These are phyloP conservation scores for Sporothrix sp. DNA, from an alignment of 2,329 filamentous ascomycete genomes.

Conservation along the genomic window DNA sequence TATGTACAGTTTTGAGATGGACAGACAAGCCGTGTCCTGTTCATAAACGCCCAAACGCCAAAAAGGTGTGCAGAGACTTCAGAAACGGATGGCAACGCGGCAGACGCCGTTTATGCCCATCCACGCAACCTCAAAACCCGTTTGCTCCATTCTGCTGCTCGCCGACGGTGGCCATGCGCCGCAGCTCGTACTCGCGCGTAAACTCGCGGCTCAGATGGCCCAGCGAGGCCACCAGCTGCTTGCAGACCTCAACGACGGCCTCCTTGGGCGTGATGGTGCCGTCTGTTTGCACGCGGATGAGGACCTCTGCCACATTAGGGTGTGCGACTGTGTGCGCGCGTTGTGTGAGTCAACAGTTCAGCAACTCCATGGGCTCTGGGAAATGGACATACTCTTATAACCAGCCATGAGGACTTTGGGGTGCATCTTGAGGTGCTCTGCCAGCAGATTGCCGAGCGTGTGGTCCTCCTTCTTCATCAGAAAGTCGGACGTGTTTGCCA, in stretches of 20 bases:
- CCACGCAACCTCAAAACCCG: too few species aligned
- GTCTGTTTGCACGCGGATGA: slow-evolving; percentile 83
- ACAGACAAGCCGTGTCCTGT: too few species aligned
- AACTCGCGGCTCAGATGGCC: slow-evolving; percentile 77
- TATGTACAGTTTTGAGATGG: too few species aligned
- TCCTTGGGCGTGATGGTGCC: slow-evolving; percentile 82
- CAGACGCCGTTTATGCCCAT: too few species aligned
- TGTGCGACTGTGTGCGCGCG: slow-evolving; percentile 45
- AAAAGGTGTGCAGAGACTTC: too few species aligned
- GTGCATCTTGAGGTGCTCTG: slow-evolving; percentile 75
- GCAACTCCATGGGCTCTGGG: background rate
- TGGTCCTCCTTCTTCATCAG: slow-evolving; percentile 95
- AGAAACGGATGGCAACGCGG: background rate
- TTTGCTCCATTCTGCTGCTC: slow-evolving; percentile 38
- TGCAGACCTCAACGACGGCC: slow-evolving; percentile 69
- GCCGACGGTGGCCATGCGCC: slow-evolving; percentile 68
- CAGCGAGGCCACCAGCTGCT: slow-evolving; percentile 72
- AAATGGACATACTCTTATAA: slow-evolving; percentile 62
- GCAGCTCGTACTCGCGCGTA: slow-evolving; percentile 81
- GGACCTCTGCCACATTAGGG: slow-evolving; percentile 51
- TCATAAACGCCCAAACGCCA: background rate
- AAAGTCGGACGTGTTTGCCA: slow-evolving; percentile 92
- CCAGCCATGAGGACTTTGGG: slow-evolving; percentile 80
- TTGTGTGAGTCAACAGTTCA: background rate
- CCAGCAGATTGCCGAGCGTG: slow-evolving; percentile 83